A percentile compares a stretch with the other conserved stretches of the same genome.
phyloP scores from a whole-genome alignment of 495 filamentous ascomycete species.

The Sporormia fimetaria region DNA sequence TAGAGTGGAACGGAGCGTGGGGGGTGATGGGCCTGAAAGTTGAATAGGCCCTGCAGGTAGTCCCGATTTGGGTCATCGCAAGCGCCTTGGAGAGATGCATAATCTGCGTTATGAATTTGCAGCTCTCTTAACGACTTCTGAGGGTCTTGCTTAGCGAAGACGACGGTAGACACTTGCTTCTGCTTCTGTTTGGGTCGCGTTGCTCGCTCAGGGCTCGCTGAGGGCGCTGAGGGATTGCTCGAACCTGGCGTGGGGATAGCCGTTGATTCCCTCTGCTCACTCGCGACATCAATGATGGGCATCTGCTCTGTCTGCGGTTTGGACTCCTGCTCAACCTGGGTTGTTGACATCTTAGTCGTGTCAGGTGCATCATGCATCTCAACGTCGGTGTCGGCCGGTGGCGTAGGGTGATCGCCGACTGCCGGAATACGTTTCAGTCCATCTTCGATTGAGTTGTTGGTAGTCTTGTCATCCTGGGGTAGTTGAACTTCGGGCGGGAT shows the following conservation, averaged over 20 bases:
- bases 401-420: constrained; percentile 19
- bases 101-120: constrained; percentile 30
- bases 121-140: constrained; percentile 8
- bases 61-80: constrained; percentile 50
- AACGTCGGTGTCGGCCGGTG: constrained; percentile 23
- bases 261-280: constrained; percentile 33
- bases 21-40: constrained; percentile 52
- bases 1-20: constrained; percentile 51
- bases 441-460: constrained; percentile 1
- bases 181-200: constrained; percentile 44
- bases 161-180: constrained; percentile 63
- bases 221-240: constrained; percentile 14
- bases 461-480: constrained; percentile 1
- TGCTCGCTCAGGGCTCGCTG: constrained; percentile 27
- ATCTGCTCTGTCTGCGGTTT: constrained; percentile 60
- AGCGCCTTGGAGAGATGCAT: constrained; percentile 38
- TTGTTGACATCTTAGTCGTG: constrained; percentile 6
- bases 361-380: constrained; percentile 23
- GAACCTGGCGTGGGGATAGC: constrained; percentile 37
- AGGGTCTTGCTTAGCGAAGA: constrained; percentile 54
- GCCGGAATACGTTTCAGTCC: constrained; percentile 9
- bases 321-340: no score
- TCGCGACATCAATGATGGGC: constrained; percentile 61
- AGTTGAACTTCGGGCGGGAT: constrained; percentile 12
- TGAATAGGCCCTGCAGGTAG: constrained; percentile 73